These are phyloP conservation scores for Didymella pomorum DNA, from an alignment of 2,329 filamentous ascomycete genomes.

Conservation along the genomic window DNA sequence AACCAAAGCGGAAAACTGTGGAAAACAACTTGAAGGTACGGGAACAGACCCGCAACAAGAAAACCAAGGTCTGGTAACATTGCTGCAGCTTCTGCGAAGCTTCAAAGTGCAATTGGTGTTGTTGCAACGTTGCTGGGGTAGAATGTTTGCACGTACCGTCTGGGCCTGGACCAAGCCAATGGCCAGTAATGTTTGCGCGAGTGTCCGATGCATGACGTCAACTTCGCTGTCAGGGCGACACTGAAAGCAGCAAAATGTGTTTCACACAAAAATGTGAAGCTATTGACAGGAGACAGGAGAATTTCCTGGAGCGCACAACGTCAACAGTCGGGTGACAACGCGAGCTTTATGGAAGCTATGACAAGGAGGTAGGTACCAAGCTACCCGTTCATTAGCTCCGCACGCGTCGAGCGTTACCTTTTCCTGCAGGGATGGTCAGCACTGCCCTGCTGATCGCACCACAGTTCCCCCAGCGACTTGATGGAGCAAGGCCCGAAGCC, in stretches of 20 bases:
- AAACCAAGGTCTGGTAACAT: constrained; percentile 34
- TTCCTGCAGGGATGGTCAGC: constrained; percentile 27
- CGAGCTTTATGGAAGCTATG: constrained; percentile 28
- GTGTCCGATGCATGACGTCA: constrained; percentile 46
- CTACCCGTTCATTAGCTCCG: constrained; percentile 27
- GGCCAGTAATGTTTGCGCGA: constrained; percentile 46
- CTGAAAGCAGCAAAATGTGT: constrained; percentile 16
- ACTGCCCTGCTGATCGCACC: constrained; percentile 34
- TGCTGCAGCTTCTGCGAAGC: constrained; percentile 31
- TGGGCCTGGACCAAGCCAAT: constrained; percentile 42
- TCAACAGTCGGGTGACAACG: constrained; percentile 24
- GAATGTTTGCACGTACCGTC: constrained; percentile 36
- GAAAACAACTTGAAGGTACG: constrained; percentile 42
- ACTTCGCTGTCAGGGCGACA: constrained; percentile 29
- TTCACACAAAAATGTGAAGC: constrained; percentile 23
- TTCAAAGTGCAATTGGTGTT: constrained; percentile 21
- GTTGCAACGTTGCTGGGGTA: constrained; percentile 19
- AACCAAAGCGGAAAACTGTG: constrained; percentile 26
- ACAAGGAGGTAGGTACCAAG: constrained; percentile 21
- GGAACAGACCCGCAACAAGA: constrained; percentile 41
- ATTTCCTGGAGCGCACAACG: constrained; percentile 26
- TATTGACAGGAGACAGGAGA: constrained; percentile 22
- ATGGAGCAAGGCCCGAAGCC: constrained; percentile 27
- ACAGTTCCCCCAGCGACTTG: constrained; percentile 25
- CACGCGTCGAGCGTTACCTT: constrained; percentile 23